Evolutionary conservation across 2,329 filamentous ascomycete genomes (phyloP), one percentile per base, ranked within the genome.

Genomic region (Pseudogymnoascus sp.): DNA sequence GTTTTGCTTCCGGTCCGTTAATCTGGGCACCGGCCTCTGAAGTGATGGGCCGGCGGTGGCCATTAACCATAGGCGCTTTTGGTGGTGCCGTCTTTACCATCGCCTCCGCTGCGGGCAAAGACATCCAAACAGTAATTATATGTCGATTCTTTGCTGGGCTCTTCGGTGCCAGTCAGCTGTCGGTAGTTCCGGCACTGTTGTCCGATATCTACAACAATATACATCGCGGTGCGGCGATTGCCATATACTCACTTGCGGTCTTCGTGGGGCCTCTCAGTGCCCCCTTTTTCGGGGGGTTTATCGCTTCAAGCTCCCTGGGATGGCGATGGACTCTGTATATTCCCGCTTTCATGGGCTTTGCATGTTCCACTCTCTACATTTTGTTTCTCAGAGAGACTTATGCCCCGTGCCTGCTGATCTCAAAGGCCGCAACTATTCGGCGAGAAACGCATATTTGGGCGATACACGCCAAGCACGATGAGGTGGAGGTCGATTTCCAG

Each of bases 361-460:
- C n/a, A n/a, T n/a, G n/a, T n/a, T n/a, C n/a, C n/a, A n/a, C n/a
- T n/a, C n/a, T 85, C 11, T 85, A 84, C 61, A 62, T 84, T 7
- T 70, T 87, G 36, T 81, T 87, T 68, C 74, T 89, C 23, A 85
- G 87, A 67, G 87, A 89, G 72, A 82, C 79, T 60, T 89, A 88
- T 67, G 81, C 85, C 0, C n/a, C n/a, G n/a, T n/a, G n/a, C 82
- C 85, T 0, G 76, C 77, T 61, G 11, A 21, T 16, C 57, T 61
- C 7, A 61, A 61, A 61, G 57, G 31, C n/a, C 7, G 31, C 11
- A 37, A 37, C n/a, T 37, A 61, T 61, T 34, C 23, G 57, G 11
- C 28, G 57, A 21, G 7, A 31, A 6, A 61, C n/a, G 10, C 28
- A 37, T 7, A 61, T 21, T 37, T 61, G 57, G 57, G 57, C n/a